Percentiles rank a stretch among this genome's conserved stretches.
These are phyloP conservation scores for Leccinellum albellum DNA, from an alignment of 768 basidiomycete species.

Conservation along the genomic window DNA sequence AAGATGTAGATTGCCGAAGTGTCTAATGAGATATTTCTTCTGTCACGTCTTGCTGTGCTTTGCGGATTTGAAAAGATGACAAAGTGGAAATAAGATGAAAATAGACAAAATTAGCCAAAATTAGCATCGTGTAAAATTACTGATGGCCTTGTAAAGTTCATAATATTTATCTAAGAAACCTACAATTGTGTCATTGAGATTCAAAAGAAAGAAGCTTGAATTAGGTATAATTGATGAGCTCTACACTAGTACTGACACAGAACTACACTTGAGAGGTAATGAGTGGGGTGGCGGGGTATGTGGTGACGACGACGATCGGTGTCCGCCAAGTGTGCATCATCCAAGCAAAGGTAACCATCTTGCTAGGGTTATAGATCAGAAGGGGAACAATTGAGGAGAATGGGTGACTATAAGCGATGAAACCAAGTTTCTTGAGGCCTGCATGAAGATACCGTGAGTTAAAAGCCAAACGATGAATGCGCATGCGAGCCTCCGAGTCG, in stretches of 20 bases:
- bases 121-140: too few species aligned
- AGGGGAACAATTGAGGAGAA: conserved; percentile 93
- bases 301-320: conserved; percentile 85
- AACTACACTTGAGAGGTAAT: conserved; percentile 87
- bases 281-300: conserved; percentile 87
- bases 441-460: conserved; percentile 89
- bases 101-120: too few species aligned
- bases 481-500: conserved; percentile 77
- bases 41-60: too few species aligned
- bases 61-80: too few species aligned
- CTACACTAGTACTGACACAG: conserved; percentile 87
- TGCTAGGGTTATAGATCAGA: conserved; percentile 87
- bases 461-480: conserved; percentile 88
- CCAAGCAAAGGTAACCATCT: conserved; percentile 88
- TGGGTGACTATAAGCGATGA: conserved; percentile 91
- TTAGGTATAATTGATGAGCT: conserved; percentile 53
- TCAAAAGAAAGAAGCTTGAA: neutral
- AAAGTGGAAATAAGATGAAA: too few species aligned
- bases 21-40: too few species aligned
- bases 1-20: too few species aligned
- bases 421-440: conserved; percentile 86
- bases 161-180: conserved; percentile 25
- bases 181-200: neutral
- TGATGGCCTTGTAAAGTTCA: too few species aligned
- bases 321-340: conserved; percentile 77